Evolutionary conservation across 257 asterid genomes (phyloP), one percentile per base, ranked within the genome.

Genomic region (Solanum appendiculatum): DNA sequence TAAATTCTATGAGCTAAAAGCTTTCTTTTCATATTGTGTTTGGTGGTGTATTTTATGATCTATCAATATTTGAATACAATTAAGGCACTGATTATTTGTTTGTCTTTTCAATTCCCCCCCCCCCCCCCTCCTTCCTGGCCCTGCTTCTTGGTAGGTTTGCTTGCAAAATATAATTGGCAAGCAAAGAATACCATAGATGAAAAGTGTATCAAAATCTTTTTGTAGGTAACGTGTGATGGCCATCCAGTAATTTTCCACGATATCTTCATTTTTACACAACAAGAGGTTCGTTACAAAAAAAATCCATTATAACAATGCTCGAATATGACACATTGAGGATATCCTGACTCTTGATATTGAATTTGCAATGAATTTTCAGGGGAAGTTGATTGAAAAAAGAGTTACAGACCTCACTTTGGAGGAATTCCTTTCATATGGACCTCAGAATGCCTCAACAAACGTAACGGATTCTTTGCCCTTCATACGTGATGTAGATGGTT

Each of bases 231-330:
- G 20, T 64, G 75, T 13, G 88, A 89, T 63, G 90, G 87, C 40
- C 84, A 16, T 87, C 91, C 91, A 3, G 83, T 89, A 5, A 87
- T 89, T 87, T 89, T 89, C 88, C 91, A 89, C 54, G 91, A 89
- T 68, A 83, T 85, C 82, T 89, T 87, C 84, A 86, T 89, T 77
- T 14, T 85, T 54, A 85, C 90, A 33, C 54, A 87, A 85, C 78
- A 89, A 80, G 86, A 81, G 88, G 91, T 89, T 18, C 20, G 87
- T 86, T 84, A 63, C 36, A 3, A 29, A 63, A 20, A n/a, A 83
- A 31, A 15, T 25, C 10, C 54, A 37, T 5, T 37, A 27, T 60
- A 25, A 4, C 16, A 2, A 25, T 40, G n/a, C 27, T 84, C 5
- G 31, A 60, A n/a, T 63, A 66, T 8, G 37, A 44, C 44, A n/a